Conservation (phyloP, 768 basidiomycete species). For the Tricholoma matsutake region DNA sequence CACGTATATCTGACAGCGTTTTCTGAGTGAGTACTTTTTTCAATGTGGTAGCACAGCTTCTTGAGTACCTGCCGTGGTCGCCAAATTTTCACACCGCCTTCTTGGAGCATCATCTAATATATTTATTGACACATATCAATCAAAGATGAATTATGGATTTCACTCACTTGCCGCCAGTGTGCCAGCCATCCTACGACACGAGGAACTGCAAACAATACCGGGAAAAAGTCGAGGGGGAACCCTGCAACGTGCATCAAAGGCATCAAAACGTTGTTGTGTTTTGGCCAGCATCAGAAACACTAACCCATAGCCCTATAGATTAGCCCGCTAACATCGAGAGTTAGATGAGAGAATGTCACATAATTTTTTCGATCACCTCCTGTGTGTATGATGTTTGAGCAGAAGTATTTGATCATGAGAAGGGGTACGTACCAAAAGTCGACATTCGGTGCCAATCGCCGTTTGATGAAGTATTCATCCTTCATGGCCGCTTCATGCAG, state of each 20-base stretch:
- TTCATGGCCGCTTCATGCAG: conserved; percentile 86
- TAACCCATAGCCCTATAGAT: conserved; percentile 92
- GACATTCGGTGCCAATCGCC: conserved; percentile 85
- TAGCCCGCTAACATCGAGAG: conserved; percentile 52
- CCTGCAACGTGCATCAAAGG: conserved; percentile 39
- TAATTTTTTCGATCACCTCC: conserved; percentile 46
- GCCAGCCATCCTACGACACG: conserved; percentile 92
- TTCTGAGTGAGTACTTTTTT: conserved; percentile 1
- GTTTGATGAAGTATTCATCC: conserved; percentile 83
- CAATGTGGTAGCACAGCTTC: conserved; percentile 10
- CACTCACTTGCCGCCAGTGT: conserved; percentile 79
- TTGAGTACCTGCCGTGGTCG: conserved; percentile 78
- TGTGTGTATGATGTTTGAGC: conserved; percentile 33
- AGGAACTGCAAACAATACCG: conserved; percentile 89
- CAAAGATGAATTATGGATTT: neutral
- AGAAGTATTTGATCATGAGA: conserved; percentile 6
- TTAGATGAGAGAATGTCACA: neutral
- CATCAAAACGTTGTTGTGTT: neutral
- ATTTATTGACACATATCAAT: conserved; percentile 7
- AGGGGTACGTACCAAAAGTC: conserved; percentile 71
- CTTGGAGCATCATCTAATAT: conserved; percentile 83
- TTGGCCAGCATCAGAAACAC: conserved; percentile 4
- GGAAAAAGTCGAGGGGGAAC: conserved; percentile 93
- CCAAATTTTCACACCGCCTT: conserved; percentile 93
- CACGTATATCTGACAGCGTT: conserved; percentile 62